Evolutionary conservation across 179 eudicot species (phyloP).

Genomic region (Spergularia azorica): DNA sequence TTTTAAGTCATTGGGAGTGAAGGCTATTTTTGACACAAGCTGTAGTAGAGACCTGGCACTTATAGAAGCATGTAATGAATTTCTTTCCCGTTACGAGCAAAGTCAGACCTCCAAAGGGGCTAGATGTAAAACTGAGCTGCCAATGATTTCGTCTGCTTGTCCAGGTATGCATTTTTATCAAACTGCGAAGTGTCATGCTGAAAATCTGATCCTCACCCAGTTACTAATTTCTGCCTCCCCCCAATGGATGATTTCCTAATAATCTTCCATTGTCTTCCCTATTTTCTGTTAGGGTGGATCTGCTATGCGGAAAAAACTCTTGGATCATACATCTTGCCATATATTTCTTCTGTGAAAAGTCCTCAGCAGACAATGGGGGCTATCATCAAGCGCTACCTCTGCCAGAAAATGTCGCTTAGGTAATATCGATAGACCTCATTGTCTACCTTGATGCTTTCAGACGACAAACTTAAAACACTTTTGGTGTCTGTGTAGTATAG

Average conservation of each 20-base stretch:
- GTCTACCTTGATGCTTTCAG: slow-evolving; percentile 6
- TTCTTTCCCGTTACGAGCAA: slow-evolving; percentile 68
- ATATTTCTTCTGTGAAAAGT: slow-evolving; percentile 95
- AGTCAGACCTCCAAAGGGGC: slow-evolving; percentile 42
- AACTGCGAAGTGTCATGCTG: background rate
- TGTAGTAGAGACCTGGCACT: slow-evolving; percentile 89
- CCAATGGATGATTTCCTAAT: background rate
- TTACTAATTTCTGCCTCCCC: background rate
- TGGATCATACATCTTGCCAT: slow-evolving; percentile 90
- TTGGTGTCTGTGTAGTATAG: background rate
- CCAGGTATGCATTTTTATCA: slow-evolving; percentile 54
- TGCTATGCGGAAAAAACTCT: slow-evolving; percentile 99
- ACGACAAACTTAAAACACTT: background rate
- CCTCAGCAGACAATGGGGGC: slow-evolving; percentile 97
- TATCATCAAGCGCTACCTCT: slow-evolving; percentile 69
- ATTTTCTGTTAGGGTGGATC: slow-evolving; percentile 78
- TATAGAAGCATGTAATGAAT: slow-evolving; percentile 90
- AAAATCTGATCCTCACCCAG: background rate
- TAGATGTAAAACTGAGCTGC: slow-evolving; percentile 48
- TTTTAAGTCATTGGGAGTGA: slow-evolving; percentile 90
- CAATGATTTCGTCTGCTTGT: slow-evolving; percentile 92
- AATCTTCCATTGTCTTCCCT: background rate
- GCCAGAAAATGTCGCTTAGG: slow-evolving; percentile 69
- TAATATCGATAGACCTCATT: slow-evolving; percentile 23
- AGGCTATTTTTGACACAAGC: slow-evolving; percentile 90